Conservation (phyloP, 2,329 filamentous ascomycete species). For the Alternaria gaisen region DNA sequence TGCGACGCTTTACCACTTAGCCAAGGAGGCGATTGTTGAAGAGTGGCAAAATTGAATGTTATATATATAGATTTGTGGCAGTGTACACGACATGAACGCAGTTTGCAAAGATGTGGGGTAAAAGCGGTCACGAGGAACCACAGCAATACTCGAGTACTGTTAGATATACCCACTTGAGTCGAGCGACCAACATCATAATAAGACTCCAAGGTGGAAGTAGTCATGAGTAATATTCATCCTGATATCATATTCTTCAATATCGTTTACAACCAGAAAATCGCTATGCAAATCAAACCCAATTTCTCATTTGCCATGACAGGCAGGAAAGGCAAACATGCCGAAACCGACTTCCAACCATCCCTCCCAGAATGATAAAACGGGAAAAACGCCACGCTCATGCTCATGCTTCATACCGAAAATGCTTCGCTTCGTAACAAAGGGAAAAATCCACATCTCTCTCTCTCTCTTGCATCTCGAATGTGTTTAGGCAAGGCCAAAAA, state of each 20-base stretch:
- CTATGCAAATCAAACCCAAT: not conserved
- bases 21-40: slow-evolving; percentile 4
- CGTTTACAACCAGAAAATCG: not conserved
- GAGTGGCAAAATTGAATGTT: not conserved
- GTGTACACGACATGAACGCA: too few species aligned
- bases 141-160: not conserved
- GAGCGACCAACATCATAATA: not conserved
- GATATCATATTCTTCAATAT: not conserved
- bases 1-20: slow-evolving; percentile 20
- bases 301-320: not conserved
- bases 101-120: not conserved
- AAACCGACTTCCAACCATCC: not conserved
- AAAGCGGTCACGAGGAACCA: too few species aligned
- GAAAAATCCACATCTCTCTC: not conserved
- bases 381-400: slow-evolving; percentile 8
- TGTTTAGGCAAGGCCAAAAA: slow-evolving; percentile 34
- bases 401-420: slow-evolving; percentile 1
- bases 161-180: not conserved
- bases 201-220: not conserved
- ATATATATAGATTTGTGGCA: too few species aligned
- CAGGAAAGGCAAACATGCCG: not conserved
- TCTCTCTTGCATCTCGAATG: not conserved
- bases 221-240: not conserved
- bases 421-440: not conserved
- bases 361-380: not conserved